These are phyloP conservation scores for Prunus davidiana DNA, from an alignment of 306 rosid species.

Conservation along the genomic window DNA sequence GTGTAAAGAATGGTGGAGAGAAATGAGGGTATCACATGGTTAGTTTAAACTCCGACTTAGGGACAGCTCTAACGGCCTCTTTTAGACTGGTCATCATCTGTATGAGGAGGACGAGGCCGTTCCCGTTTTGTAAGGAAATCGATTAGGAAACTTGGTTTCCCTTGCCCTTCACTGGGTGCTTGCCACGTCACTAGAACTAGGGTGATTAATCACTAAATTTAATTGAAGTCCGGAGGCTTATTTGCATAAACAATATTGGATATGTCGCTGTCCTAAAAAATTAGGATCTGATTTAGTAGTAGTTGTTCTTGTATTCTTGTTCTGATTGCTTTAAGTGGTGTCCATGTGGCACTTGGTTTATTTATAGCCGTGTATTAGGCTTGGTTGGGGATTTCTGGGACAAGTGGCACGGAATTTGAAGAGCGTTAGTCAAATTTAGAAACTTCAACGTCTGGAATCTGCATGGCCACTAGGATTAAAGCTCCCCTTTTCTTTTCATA, in stretches of 20 bases:
- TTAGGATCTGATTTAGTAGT: no score
- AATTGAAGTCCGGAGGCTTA: no score
- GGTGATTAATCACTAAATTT: no score
- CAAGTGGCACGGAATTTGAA: background rate
- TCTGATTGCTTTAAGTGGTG: background rate
- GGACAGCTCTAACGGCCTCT: slow-evolving; percentile 5
- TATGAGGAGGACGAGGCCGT: background rate
- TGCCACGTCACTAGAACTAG: slow-evolving; percentile 16
- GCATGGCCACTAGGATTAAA: background rate
- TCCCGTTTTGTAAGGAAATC: slow-evolving; percentile 11
- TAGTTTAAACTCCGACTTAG: background rate
- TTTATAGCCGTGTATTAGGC: background rate
- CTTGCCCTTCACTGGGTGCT: background rate
- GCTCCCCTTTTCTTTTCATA: no score
- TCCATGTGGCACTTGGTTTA: background rate
- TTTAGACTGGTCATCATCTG: background rate
- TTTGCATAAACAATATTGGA: no score
- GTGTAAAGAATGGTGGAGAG: background rate
- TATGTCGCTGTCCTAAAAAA: no score
- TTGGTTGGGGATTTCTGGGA: background rate
- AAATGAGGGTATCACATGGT: background rate
- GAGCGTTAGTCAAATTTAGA: background rate
- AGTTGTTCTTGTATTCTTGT: no score
- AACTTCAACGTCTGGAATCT: background rate
- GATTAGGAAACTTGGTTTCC: background rate